Conservation (phyloP, 495 filamentous ascomycete genomes). For the Cudoniella acicularis region DNA sequence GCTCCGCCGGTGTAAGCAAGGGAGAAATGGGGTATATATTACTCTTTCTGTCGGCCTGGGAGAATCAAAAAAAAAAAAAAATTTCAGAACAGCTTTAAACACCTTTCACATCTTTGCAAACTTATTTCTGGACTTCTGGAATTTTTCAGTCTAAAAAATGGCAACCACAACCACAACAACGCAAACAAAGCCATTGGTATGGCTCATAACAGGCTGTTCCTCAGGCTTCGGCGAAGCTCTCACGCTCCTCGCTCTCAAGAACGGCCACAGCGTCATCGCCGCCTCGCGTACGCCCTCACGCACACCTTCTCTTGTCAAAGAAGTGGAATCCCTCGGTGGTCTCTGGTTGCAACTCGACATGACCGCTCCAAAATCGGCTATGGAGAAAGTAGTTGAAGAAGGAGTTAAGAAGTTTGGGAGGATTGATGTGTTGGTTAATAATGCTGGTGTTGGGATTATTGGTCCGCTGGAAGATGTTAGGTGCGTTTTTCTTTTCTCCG, state of each 20-base stretch:
- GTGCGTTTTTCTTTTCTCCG: slow-evolving; percentile 36
- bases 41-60: too few species aligned
- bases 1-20: too few species aligned
- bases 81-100: too few species aligned
- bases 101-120: too few species aligned
- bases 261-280: slow-evolving; percentile 45
- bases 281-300: slow-evolving; percentile 42
- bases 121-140: too few species aligned
- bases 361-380: slow-evolving; percentile 29
- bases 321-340: slow-evolving; percentile 43
- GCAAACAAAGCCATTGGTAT: slow-evolving; percentile 21
- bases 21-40: too few species aligned
- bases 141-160: too few species aligned
- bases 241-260: slow-evolving; percentile 31
- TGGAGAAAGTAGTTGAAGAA: slow-evolving; percentile 36
- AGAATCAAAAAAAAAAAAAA: too few species aligned
- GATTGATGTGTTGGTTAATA: slow-evolving; percentile 54
- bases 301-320: slow-evolving; percentile 34
- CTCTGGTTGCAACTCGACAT: slow-evolving; percentile 43
- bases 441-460: slow-evolving; percentile 44
- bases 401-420: slow-evolving; percentile 40
- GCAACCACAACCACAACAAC: too few species aligned
- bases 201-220: slow-evolving; percentile 38
- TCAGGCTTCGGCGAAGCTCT: slow-evolving; percentile 40
- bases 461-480: slow-evolving; percentile 44